These are phyloP conservation scores for Botrytis cinerea DNA, from an alignment of 2,329 filamentous ascomycete species.

Conservation along the genomic window DNA sequence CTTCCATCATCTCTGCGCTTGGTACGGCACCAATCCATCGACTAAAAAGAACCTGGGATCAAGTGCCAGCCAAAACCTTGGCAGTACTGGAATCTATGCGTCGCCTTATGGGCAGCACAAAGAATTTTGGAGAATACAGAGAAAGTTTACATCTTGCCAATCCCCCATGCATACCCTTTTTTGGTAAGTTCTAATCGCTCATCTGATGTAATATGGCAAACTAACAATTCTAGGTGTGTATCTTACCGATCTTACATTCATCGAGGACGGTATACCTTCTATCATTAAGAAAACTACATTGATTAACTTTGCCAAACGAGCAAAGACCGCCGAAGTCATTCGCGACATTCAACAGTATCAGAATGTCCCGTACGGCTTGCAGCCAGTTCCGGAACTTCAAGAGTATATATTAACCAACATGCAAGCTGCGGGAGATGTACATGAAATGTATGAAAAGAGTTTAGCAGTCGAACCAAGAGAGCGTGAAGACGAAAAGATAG, in stretches of 20 bases:
- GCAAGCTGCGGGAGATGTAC: slow-evolving; percentile 91
- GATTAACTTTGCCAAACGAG: slow-evolving; percentile 98
- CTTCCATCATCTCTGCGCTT: slow-evolving; percentile 94
- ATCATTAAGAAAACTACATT: slow-evolving; percentile 94
- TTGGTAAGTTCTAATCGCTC: slow-evolving; percentile 62
- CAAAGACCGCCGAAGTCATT: slow-evolving; percentile 97
- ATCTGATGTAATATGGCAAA: slow-evolving; percentile 1
- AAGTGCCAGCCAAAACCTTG: slow-evolving; percentile 83
- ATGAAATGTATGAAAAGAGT: slow-evolving; percentile 99
- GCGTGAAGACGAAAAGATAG: slow-evolving; percentile 98
- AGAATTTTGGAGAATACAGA: slow-evolving; percentile 97
- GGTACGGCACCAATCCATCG: slow-evolving; percentile 94
- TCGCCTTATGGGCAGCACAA: slow-evolving; percentile 92
- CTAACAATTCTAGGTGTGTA: slow-evolving; percentile 71
- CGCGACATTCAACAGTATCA: slow-evolving; percentile 98
- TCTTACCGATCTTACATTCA: slow-evolving; percentile 95
- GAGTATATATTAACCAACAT: slow-evolving; percentile 97
- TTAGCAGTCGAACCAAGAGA: slow-evolving; percentile 91
- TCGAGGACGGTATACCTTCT: slow-evolving; percentile 96
- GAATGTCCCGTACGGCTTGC: slow-evolving; percentile 91
- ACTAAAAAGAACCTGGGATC: slow-evolving; percentile 89
- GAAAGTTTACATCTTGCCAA: slow-evolving; percentile 91
- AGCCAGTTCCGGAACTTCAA: slow-evolving; percentile 87
- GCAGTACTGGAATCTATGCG: slow-evolving; percentile 86
- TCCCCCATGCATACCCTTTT: slow-evolving; percentile 96